Base-by-base conservation (phyloP, 2,329 filamentous ascomycete species). In the Fusarium longipes region DNA sequence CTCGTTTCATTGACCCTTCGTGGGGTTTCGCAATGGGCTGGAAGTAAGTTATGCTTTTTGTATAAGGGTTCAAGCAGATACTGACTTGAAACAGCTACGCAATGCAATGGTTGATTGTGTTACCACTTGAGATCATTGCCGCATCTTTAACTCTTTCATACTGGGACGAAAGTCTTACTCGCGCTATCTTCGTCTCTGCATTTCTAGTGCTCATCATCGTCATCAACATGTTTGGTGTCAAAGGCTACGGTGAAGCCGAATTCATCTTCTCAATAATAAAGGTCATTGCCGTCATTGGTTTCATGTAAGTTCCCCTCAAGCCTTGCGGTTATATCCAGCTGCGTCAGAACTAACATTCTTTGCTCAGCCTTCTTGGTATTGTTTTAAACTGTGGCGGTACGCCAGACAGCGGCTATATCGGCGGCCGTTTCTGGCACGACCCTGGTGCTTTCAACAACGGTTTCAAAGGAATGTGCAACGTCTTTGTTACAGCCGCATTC, bases 1-100 rank as follows among this genome's bases (percentile, higher is more conserved):
- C 93, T 29, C 88, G 95, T 18, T 97, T 98, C 74, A 79, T 98
- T 18, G 93, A 97, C 74, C 95, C 94, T 1, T 94, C 94, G 1
- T 97, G 93, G 93, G 93, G 93, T 0, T 97, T 97, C 75, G 92
- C 93, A 44, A 96, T 97, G 92, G 93, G 93, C 17, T 97, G 93
- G 93, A 97, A 96, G 85, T 92, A 77, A 78, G 87, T 54, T 11
- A 6, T 25, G 30, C 3, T 84, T 18, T 38, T 17, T 22, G 17
- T 24, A 5, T 20, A 39, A n/a, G 17, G 2, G 5, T 25, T 11
- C 35, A 17, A 10, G 12, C 6, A 9, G n/a, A 43, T 56, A 30
- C 64, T 67, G 43, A 60, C 51, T 32, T 12, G 12, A 20, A 32
- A 48, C 71, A 92, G 89, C 74, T 96, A 97, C 77, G 92, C 92